Evolutionary conservation across 345 rosid genomes (phyloP), one percentile per base, ranked within the genome.

Genomic region (Populus nigra): DNA sequence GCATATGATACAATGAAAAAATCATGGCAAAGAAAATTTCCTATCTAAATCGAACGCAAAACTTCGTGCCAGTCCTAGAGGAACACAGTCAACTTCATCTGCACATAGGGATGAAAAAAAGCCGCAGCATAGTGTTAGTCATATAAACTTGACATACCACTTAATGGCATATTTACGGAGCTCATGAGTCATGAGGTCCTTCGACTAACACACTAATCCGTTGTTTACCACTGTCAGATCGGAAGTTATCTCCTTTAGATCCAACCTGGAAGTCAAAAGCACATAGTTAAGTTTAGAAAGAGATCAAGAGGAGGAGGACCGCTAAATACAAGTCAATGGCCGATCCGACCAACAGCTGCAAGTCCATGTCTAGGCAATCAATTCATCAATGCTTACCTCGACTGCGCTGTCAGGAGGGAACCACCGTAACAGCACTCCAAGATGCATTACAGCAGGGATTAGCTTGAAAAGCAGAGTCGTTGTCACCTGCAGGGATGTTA

Each of bases 401-500:
- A 73, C 79, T 41, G 94, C 79, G 83, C 84, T 78, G 33, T 93
- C 99, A 0, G 97, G 89, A 18, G 94, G 85, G 80, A 92, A 96
- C 98, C 99, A 96, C 81, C 97, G 86, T 81, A 93, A 83, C 45
- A 91, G 88, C 79, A 96, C 94, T 55, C 98, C 99, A 49, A 96
- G 91, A 86, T 90, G 94, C 76, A 90, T 90, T 74, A 93, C 92
- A 7, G 97, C 98, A 1, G 99, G 99, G 78, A 93, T 93, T 80
- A 93, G 83, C 87, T 96, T 96, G 87, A 96, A 96, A 80, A 96
- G 96, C 83, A 96, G 90, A 76, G 99, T 94, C 2, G 99, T 93
- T 7, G 97, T 96, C 83, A 93, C 97, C 99, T 96, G 91, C 76
- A 81, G 16, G 2, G 9, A 33, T 33, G 31, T 71, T 50, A 27